Conservation (phyloP, 2,329 filamentous ascomycete species). For the Pseudocercospora vitis region DNA sequence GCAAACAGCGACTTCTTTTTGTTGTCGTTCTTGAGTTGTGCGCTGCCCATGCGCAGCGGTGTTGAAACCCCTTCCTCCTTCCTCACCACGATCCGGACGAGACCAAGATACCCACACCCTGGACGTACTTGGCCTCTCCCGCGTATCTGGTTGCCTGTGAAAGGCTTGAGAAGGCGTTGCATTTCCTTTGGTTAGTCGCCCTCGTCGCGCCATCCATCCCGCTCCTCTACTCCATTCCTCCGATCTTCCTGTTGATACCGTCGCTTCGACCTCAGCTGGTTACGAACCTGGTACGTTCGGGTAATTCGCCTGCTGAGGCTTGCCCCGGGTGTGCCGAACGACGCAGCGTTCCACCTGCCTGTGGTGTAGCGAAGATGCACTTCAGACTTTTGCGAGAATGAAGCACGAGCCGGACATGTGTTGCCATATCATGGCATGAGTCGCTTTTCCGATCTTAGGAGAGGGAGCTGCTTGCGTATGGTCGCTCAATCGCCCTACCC, state of each 20-base stretch:
- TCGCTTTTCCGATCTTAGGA: conserved; percentile 36
- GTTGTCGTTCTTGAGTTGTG: conserved; percentile 39
- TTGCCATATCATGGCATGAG: conserved; percentile 38
- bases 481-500: conserved; percentile 36
- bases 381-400: conserved; percentile 14
- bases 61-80: conserved; percentile 29
- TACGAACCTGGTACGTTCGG: conserved; percentile 24
- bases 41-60: conserved; percentile 35
- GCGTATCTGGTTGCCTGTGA: conserved; percentile 26
- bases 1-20: conserved; percentile 39
- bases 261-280: conserved; percentile 39
- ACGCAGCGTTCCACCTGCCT: no score
- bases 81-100: conserved; percentile 24
- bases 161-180: conserved; percentile 32
- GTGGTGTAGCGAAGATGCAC: conserved; percentile 36
- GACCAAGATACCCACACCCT: conserved; percentile 24
- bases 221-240: conserved; percentile 43
- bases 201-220: conserved; percentile 44
- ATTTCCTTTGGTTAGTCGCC: conserved; percentile 35
- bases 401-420: conserved; percentile 39
- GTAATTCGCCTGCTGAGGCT: conserved; percentile 35
- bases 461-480: conserved; percentile 38
- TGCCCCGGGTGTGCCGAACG: conserved; percentile 30
- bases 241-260: conserved; percentile 39
- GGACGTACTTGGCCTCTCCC: conserved; percentile 25